A percentile compares a stretch with the other conserved stretches of the same genome.
Evolutionary conservation across 2,329 filamentous ascomycete species (phyloP).

Genomic region (Zopfia rhizophila): DNA sequence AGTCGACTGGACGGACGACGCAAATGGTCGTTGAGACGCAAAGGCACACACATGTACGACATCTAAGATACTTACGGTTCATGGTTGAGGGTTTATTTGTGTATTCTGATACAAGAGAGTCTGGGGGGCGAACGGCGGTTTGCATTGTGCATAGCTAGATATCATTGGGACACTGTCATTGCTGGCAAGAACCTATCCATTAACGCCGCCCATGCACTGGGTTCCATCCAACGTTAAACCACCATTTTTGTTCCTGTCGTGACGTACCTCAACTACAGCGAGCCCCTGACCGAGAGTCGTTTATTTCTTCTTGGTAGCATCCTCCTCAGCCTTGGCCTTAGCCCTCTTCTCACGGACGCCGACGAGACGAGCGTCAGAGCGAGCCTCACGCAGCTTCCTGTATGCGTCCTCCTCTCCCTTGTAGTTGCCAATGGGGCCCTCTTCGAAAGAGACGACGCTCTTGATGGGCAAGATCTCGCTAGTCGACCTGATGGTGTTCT

Average conservation of each 20-base stretch:
- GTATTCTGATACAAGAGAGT: no score
- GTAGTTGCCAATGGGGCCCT: slow-evolving; percentile 77
- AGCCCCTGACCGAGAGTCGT: slow-evolving; percentile 30
- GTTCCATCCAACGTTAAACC: slow-evolving; percentile 41
- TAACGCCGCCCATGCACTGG: slow-evolving; percentile 51
- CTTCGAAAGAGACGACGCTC: slow-evolving; percentile 77
- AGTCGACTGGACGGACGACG: slow-evolving; percentile 44
- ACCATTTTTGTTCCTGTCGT: slow-evolving; percentile 44
- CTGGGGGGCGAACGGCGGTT: slow-evolving; percentile 36
- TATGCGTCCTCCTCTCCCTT: slow-evolving; percentile 85
- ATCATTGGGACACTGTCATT: slow-evolving; percentile 49
- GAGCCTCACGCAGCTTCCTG: slow-evolving; percentile 83
- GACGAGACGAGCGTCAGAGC: slow-evolving; percentile 81
- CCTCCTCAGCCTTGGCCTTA: slow-evolving; percentile 86
- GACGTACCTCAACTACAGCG: slow-evolving; percentile 39
- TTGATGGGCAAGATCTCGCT: slow-evolving; percentile 76
- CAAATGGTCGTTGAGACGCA: no score
- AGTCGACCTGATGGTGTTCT: slow-evolving; percentile 64
- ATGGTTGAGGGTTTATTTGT: no score
- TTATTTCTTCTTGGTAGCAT: slow-evolving; percentile 84
- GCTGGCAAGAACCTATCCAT: slow-evolving; percentile 46
- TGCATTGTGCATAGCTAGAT: slow-evolving; percentile 50
- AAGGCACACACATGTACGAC: no score
- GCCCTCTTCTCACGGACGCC: slow-evolving; percentile 94
- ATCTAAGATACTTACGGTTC: no score